Evolutionary conservation across 208 protist species (phyloP), one percentile per base, ranked within the genome.

Genomic region (Crithidia thermophila): DNA sequence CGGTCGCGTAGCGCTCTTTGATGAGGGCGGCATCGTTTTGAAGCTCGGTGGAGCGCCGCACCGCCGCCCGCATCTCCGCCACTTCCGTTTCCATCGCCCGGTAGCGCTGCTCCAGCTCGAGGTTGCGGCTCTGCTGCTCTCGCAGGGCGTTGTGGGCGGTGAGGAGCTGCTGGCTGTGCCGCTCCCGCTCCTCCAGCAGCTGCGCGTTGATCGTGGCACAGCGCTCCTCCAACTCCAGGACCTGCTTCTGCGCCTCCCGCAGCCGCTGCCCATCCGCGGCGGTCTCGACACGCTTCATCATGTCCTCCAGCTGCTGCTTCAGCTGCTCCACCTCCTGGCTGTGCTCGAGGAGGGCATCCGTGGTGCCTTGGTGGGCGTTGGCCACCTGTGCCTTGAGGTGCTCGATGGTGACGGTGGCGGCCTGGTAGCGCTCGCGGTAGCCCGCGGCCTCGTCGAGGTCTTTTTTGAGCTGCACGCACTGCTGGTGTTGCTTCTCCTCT

Each of bases 91-190:
- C 84, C 62, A 84, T 72, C 16, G 78, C 58, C 23, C 83, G 84
- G 57, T 74, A 75, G 20, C 83, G 90, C 77, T 93, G 87, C 81
- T 90, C 90, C 5, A 93, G 62, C 50, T 89, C 85, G 21, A 90
- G 43, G 33, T 79, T 79, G 42, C 81, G 84, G 16, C 66, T 74
- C 59, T 93, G 86, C 75, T 87, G 83, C 75, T 93, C 90, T 0
- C 85, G 84, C 40, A 95, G 66, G 23, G 90, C 87, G 40, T 80
- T 77, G 77, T 93, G 82, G 11, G 90, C 84, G 11, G 77, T 69
- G 37, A 92, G 64, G 9, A 91, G 75, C 70, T 90, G 82, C 62
- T 91, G 82, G 16, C 71, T 75, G 47, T 56, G 66, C 34, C 76
- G 78, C 68, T 92, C 89, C 36, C 76, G 69, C 72, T 93, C 85